phyloP scores from a whole-genome alignment of 257 asterid genomes.

The Nicotiana obtusifolia region DNA sequence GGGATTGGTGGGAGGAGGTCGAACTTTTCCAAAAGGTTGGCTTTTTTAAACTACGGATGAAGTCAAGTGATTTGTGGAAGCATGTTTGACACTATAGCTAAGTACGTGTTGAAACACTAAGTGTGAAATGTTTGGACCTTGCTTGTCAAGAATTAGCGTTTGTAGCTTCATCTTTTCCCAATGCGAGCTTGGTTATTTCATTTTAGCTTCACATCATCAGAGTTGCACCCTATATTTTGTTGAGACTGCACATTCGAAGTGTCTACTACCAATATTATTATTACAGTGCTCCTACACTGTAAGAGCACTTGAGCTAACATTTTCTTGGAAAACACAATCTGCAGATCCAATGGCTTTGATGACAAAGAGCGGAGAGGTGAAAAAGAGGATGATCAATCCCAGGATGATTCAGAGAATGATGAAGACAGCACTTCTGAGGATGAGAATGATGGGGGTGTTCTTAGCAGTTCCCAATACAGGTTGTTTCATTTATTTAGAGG shows the following conservation, averaged over 20 bases:
- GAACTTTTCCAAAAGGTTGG: not conserved
- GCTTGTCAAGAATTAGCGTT: not conserved
- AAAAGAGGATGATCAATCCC: constrained; percentile 7
- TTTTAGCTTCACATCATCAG: not conserved
- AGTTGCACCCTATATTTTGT: not conserved
- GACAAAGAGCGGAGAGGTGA: constrained; percentile 16
- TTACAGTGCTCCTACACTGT: not conserved
- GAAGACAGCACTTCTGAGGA: not conserved
- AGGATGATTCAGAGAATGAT: constrained; percentile 20
- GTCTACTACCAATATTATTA: too few relatives aligned
- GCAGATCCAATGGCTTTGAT: constrained; percentile 12
- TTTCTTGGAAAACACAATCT: not conserved
- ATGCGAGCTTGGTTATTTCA: not conserved
- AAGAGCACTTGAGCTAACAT: not conserved
- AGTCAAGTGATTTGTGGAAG: not conserved
- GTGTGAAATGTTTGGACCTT: not conserved
- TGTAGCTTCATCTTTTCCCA: not conserved
- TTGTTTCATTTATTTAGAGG: constrained; percentile 38
- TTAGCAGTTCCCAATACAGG: constrained; percentile 26
- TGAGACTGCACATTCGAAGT: not conserved
- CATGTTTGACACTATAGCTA: not conserved
- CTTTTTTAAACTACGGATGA: not conserved
- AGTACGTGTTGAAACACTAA: too few relatives aligned
- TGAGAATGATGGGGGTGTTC: constrained; percentile 20
- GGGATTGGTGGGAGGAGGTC: not conserved